Conservation (phyloP, 495 filamentous ascomycete species). For the Lasiosphaeria ovina region DNA sequence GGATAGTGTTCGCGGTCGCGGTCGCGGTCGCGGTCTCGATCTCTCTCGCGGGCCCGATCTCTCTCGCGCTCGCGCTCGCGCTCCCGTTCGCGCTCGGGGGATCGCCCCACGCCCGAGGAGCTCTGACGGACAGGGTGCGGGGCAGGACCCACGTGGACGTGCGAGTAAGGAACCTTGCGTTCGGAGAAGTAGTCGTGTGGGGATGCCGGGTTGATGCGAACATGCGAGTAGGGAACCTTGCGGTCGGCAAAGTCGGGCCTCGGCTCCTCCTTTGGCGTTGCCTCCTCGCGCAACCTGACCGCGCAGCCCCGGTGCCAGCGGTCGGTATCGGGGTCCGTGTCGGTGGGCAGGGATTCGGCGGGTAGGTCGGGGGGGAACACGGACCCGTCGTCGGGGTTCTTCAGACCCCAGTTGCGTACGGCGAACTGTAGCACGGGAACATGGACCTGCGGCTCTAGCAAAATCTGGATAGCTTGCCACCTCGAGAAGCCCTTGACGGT, state of each 20-base stretch:
- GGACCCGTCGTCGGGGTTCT: conserved; percentile 66
- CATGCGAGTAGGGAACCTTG: conserved; percentile 22
- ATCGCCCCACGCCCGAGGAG: conserved; percentile 10
- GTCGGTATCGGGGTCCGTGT: conserved; percentile 74
- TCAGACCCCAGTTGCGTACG: conserved; percentile 70
- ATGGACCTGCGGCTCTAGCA: conserved; percentile 87
- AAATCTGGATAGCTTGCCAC: conserved; percentile 91
- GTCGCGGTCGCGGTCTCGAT: conserved; percentile 26
- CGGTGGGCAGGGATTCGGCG: conserved; percentile 66
- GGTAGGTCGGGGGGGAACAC: conserved; percentile 77
- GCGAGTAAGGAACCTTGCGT: conserved; percentile 23
- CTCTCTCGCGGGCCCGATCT: conserved; percentile 31
- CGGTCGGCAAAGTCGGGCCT: conserved; percentile 23
- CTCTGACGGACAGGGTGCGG: not conserved
- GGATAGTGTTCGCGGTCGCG: conserved; percentile 19
- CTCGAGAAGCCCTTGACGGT: conserved; percentile 80
- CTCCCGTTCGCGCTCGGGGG: conserved; percentile 26
- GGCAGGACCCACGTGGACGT: conserved; percentile 20
- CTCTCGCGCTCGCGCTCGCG: conserved; percentile 25
- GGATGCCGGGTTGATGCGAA: conserved; percentile 18
- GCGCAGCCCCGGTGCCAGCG: conserved; percentile 78
- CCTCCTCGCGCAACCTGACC: conserved; percentile 49
- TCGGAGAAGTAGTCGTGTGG: conserved; percentile 24
- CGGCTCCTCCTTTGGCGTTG: conserved; percentile 35
- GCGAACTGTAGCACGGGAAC: conserved; percentile 79